A percentile compares a stretch with the other conserved stretches of the same genome.
These are phyloP conservation scores for Calocera cornea DNA, from an alignment of 768 basidiomycete species.

Conservation along the genomic window DNA sequence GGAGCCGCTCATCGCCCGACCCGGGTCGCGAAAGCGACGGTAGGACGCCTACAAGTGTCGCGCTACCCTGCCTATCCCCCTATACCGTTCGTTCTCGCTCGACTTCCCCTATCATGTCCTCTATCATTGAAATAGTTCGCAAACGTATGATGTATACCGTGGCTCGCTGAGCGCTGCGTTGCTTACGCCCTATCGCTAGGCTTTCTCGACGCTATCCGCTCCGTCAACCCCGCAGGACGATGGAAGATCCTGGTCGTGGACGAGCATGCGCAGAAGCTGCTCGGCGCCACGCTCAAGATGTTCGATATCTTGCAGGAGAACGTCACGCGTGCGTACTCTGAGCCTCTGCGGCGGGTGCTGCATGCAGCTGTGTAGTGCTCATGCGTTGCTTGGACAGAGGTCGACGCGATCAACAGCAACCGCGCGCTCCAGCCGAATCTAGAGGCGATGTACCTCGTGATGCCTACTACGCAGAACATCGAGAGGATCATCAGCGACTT, in stretches of 20 bases:
- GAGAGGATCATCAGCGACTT: conserved; percentile 85
- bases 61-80: not conserved
- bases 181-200: conserved; percentile 31
- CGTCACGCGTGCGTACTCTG: conserved; percentile 67
- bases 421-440: conserved; percentile 74
- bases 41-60: not conserved
- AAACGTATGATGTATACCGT: conserved; percentile 10
- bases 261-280: conserved; percentile 71
- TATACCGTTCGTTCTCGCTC: conserved; percentile 5
- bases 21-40: not conserved
- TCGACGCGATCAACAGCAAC: conserved; percentile 74
- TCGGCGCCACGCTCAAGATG: conserved; percentile 77
- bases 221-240: conserved; percentile 68
- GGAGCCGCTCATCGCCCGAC: not conserved
- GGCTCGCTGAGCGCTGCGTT: not conserved
- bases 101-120: conserved; percentile 7
- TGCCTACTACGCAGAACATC: conserved; percentile 89
- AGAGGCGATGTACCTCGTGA: conserved; percentile 87
- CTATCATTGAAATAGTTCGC: conserved; percentile 13
- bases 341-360: not conserved
- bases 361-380: not conserved
- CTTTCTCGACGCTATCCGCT: conserved; percentile 76
- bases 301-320: conserved; percentile 93
- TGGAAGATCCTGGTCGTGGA: conserved; percentile 99
- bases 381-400: conserved; percentile 39